A percentile compares a stretch with the other conserved stretches of the same genome.
Evolutionary conservation across 345 rosid genomes (phyloP).

Genomic region (Bretschneidera sinensis): DNA sequence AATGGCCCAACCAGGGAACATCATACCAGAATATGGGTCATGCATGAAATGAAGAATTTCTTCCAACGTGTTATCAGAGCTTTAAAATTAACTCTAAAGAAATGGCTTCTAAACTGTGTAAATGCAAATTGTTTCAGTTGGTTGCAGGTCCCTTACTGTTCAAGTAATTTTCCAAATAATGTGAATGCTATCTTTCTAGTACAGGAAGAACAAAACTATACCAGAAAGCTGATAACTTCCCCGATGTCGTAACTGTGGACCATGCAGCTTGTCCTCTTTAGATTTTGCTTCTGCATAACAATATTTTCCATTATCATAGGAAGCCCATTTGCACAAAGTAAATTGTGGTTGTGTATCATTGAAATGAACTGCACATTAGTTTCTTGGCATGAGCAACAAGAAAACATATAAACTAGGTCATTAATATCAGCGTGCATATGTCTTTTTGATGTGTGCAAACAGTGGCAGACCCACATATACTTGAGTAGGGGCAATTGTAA

Average conservation of each 20-base stretch:
- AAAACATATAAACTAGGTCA: neutral
- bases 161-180: constrained; percentile 1
- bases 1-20: constrained; percentile 1
- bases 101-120: neutral
- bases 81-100: neutral
- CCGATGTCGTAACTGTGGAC: constrained; percentile 43
- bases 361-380: constrained; percentile 33
- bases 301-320: constrained; percentile 27
- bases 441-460: too few relatives aligned
- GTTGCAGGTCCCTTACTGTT: neutral
- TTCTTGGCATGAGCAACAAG: neutral
- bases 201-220: constrained; percentile 21
- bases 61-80: neutral
- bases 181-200: neutral
- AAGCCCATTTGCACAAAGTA: constrained; percentile 66
- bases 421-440: neutral
- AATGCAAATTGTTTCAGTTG: neutral
- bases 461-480: too few relatives aligned
- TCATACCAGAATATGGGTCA: neutral
- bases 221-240: constrained; percentile 45
- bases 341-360: constrained; percentile 42
- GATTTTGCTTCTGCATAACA: constrained; percentile 23
- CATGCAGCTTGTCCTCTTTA: constrained; percentile 28
- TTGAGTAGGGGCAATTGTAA: too few relatives aligned
- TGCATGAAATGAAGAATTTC: neutral